phyloP scores from a whole-genome alignment of 352 stramenopile species.

The Phytophthora ohioensis region DNA sequence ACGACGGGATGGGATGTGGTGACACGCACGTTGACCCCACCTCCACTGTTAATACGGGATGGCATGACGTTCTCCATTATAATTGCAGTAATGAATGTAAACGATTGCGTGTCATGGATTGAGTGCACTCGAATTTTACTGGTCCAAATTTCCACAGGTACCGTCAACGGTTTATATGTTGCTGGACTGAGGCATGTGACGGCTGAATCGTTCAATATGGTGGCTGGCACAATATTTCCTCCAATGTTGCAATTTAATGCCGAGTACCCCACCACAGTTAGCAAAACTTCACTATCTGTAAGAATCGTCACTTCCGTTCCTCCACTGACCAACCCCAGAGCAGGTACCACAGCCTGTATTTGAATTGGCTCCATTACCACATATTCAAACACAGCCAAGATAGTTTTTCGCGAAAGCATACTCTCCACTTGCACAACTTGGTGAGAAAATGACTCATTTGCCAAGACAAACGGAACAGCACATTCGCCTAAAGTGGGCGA shows the following conservation, averaged over 20 bases:
- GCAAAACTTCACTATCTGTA: conserved; percentile 35
- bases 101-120: conserved; percentile 3
- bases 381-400: conserved; percentile 37
- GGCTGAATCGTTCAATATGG: conserved; percentile 29
- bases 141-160: conserved; percentile 38
- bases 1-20: conserved; percentile 22
- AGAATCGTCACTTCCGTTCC: conserved; percentile 33
- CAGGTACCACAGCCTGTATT: conserved; percentile 24
- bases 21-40: conserved; percentile 32
- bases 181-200: conserved; percentile 41
- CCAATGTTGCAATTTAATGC: conserved; percentile 48
- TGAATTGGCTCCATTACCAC: conserved; percentile 35
- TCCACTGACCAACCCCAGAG: conserved; percentile 27
- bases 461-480: conserved; percentile 29
- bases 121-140: conserved; percentile 6
- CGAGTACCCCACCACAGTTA: conserved; percentile 18
- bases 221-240: conserved; percentile 21
- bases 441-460: conserved; percentile 16
- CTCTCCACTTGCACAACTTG: conserved; percentile 40
- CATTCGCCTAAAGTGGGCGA: conserved; percentile 24
- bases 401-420: conserved; percentile 7
- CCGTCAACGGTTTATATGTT: conserved; percentile 29
- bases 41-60: conserved; percentile 21
- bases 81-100: conserved; percentile 35
- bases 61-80: conserved; percentile 28